Percentiles rank a stretch among this genome's conserved stretches.
Evolutionary conservation across 306 rosid species (phyloP).

Genomic region (Pterocarpus santalinus): DNA sequence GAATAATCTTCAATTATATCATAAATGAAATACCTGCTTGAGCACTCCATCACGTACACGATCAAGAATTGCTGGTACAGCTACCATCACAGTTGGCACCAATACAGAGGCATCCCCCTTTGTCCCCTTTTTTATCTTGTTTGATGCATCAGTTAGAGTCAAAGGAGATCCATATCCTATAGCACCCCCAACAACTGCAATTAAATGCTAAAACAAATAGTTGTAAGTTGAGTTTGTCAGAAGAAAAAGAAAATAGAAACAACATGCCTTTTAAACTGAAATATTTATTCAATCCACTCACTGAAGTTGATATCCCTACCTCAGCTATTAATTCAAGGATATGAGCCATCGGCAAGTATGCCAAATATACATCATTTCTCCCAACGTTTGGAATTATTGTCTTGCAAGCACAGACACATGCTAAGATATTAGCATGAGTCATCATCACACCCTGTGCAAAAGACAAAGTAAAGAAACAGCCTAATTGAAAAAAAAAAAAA

Average conservation of each 20-base stretch:
- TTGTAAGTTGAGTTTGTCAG: conserved; percentile 41
- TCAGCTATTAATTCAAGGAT: conserved; percentile 96
- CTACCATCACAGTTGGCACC: conserved; percentile 87
- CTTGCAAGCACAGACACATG: conserved; percentile 88
- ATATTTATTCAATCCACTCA: conserved; percentile 40
- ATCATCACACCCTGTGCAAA: conserved; percentile 93
- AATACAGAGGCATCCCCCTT: conserved; percentile 82
- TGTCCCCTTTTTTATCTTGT: conserved; percentile 89
- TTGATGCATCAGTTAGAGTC: conserved; percentile 96
- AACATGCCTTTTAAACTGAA: conserved; percentile 33
- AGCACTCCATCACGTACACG: conserved; percentile 96
- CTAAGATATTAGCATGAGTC: conserved; percentile 94
- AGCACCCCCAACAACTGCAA: conserved; percentile 86
- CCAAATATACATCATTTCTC: conserved; percentile 81
- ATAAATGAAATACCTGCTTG: conserved; percentile 75
- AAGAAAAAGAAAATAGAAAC: not conserved
- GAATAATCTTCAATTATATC: conserved; percentile 31
- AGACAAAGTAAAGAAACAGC: conserved; percentile 7
- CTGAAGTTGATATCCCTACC: conserved; percentile 60
- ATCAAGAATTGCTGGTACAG: conserved; percentile 98
- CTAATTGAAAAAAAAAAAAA: not conserved
- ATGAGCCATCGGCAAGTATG: conserved; percentile 96
- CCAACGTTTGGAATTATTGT: conserved; percentile 85
- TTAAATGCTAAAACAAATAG: conserved; percentile 64
- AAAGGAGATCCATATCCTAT: conserved; percentile 96